Evolutionary conservation across 257 asterid species (phyloP), one percentile per base, ranked within the genome.

Genomic region (Haberlea rhodopensis): DNA sequence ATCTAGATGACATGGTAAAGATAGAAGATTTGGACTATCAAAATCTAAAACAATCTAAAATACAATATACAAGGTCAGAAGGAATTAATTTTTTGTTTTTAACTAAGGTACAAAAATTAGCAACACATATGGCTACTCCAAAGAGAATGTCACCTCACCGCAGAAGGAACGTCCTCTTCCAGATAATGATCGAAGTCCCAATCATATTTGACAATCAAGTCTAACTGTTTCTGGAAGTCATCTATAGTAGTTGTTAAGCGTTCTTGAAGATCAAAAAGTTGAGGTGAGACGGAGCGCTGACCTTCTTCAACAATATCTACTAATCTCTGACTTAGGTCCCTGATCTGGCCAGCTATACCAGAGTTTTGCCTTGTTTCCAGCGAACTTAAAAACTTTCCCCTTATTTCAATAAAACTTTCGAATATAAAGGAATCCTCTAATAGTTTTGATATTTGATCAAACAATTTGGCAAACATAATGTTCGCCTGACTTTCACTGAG

Each of bases 181-280:
- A 94, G 84, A 78, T 87, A 86, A 77, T 87, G 89, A 81, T 94
- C 99, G 16, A 94, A 94, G 88, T 87, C 99, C 97, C 97, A 94
- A 71, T 94, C 90, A 79, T 86, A 94, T 64, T 75, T 86, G 81
- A 86, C 83, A 57, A 94, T 94, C 86, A 94, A 74, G 75, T 90
- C 97, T 79, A 90, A 79, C 63, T 90, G 97, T 60, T 90, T 90
- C 92, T 90, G 97, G 69, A 90, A 90, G 80, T 94, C 97, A 57
- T 85, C 94, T 19, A 87, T 70, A 21, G 89, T 86, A 56, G 89
- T 69, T n/a, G 72, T 69, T 31, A 94, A 68, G 31, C 97, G 91
- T 73, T 80, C 92, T 51, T 88, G 96, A 54, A 94, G 82, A 79
- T 90, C 84, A 86, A 81, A 79, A 58, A 90, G 76, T 51, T 76